A percentile compares a stretch with the other conserved stretches of the same genome.
These are phyloP conservation scores for Cucurbita ficifolia DNA, from an alignment of 306 rosid species.

Conservation along the genomic window DNA sequence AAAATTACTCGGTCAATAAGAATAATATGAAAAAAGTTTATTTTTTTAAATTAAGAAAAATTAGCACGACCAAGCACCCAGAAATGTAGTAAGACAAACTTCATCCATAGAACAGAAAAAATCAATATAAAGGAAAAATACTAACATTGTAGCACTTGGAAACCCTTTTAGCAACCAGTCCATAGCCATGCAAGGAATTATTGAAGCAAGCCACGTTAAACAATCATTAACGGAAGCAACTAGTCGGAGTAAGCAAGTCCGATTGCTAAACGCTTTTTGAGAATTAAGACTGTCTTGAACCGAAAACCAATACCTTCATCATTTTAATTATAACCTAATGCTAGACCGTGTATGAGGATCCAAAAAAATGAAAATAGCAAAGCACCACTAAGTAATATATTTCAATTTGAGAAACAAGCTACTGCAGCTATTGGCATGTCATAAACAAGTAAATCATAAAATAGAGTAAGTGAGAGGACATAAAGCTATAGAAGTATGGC, in stretches of 20 bases:
- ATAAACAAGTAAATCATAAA: background rate
- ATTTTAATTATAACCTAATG: background rate
- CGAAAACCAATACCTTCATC: background rate
- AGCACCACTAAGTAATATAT: background rate
- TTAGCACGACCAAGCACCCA: background rate
- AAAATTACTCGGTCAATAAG: background rate
- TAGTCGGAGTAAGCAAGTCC: background rate
- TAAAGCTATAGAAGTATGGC: background rate
- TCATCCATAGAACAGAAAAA: background rate
- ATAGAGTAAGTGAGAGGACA: background rate
- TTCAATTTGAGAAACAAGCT: background rate
- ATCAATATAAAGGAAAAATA: background rate
- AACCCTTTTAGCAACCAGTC: background rate
- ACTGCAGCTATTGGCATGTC: background rate
- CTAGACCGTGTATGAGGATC: background rate
- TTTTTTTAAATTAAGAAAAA: background rate
- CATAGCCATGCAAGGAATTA: background rate
- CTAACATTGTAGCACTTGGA: background rate
- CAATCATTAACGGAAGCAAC: background rate
- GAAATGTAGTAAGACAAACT: background rate
- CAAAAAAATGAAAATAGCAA: background rate
- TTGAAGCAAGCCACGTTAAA: background rate
- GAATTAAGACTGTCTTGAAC: background rate
- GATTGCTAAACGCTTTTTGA: background rate
- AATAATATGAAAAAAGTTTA: background rate